Conservation (phyloP, 805 yeast species). For the Kluyveromyces nonfermentans region DNA sequence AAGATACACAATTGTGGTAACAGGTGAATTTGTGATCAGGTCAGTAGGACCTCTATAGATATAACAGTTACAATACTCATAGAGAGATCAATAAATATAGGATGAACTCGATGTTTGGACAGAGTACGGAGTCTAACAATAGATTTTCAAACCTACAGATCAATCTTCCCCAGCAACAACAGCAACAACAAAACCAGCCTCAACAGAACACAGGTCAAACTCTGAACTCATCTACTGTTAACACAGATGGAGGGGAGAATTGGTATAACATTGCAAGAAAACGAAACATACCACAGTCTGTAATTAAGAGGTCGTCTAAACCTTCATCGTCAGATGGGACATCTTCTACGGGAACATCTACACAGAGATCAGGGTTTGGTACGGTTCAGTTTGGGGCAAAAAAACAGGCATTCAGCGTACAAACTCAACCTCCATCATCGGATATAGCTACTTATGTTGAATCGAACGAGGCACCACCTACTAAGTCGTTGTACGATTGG, state of each 20-base stretch:
- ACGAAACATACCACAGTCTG: slow-evolving; percentile 39
- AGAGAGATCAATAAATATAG: no score
- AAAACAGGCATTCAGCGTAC: slow-evolving; percentile 9
- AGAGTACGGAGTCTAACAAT: slow-evolving; percentile 9
- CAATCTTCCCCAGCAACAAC: slow-evolving; percentile 17
- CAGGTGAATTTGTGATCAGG: no score
- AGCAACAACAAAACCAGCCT: slow-evolving; percentile 17
- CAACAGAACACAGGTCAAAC: slow-evolving; percentile 18
- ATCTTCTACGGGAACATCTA: slow-evolving; percentile 9
- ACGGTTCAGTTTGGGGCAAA: slow-evolving; percentile 33
- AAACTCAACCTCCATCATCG: slow-evolving; percentile 1
- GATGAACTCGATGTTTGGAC: slow-evolving; percentile 4
- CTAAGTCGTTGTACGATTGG: slow-evolving; percentile 33
- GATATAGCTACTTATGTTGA: slow-evolving; percentile 20
- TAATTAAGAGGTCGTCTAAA: slow-evolving; percentile 35
- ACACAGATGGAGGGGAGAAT: slow-evolving; percentile 26
- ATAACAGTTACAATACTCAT: no score
- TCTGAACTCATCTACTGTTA: slow-evolving; percentile 14
- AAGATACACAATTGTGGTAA: no score
- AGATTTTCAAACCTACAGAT: slow-evolving; percentile 18
- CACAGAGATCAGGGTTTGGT: slow-evolving; percentile 29
- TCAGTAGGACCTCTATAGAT: no score
- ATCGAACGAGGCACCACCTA: slow-evolving; percentile 35
- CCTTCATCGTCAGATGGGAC: slow-evolving; percentile 14
- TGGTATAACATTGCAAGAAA: slow-evolving; percentile 38